These are phyloP conservation scores for Pseudocercospora cruenta DNA, from an alignment of 2,329 filamentous ascomycete species.

Conservation along the genomic window DNA sequence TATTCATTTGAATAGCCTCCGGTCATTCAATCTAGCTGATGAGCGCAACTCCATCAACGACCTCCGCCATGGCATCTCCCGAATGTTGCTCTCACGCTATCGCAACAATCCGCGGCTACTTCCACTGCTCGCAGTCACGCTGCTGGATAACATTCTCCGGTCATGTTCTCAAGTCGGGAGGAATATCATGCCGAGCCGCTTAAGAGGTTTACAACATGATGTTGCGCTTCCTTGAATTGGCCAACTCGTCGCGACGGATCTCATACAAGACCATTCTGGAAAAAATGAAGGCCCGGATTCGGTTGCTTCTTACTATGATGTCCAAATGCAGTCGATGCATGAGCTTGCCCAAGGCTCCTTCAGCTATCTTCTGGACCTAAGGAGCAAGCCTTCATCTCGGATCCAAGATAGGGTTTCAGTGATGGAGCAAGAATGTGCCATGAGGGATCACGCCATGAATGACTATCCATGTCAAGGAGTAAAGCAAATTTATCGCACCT, in stretches of 20 bases:
- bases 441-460: not conserved
- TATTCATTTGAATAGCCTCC: not conserved
- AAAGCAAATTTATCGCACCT: too few species aligned
- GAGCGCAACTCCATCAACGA: not conserved
- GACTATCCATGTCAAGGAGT: not conserved
- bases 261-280: not conserved
- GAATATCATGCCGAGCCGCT: slow-evolving; percentile 1
- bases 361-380: not conserved
- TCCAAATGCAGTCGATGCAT: not conserved
- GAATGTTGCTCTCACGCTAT: not conserved
- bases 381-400: not conserved
- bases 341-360: not conserved
- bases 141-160: slow-evolving; percentile 13
- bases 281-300: not conserved
- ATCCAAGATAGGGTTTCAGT: not conserved
- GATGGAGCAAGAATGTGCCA: not conserved
- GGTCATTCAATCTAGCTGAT: not conserved
- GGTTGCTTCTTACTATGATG: not conserved
- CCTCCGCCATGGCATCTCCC: not conserved
- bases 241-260: not conserved
- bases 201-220: not conserved
- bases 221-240: not conserved
- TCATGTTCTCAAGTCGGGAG: not conserved
- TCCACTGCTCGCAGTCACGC: not conserved
- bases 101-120: not conserved